These are phyloP conservation scores for Myochromella boudieri DNA, from an alignment of 768 basidiomycete species.

Conservation along the genomic window DNA sequence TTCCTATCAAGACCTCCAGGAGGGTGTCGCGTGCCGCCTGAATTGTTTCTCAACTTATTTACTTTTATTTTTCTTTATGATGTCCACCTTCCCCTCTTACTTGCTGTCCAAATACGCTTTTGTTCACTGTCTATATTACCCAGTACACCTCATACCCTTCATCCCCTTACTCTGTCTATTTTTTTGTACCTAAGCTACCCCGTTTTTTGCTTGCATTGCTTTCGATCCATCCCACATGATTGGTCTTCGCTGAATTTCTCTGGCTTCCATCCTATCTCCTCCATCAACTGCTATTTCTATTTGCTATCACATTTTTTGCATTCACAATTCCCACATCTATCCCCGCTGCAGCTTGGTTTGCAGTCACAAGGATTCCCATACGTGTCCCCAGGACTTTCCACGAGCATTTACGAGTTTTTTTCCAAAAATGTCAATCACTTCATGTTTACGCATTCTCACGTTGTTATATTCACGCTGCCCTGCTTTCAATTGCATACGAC, in stretches of 20 bases:
- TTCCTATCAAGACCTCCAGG: conserved; percentile 59
- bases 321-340: conserved; percentile 1
- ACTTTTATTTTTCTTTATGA: conserved; percentile 4
- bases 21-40: conserved; percentile 44
- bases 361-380: conserved; percentile 2
- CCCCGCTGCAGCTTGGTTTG: conserved; percentile 4
- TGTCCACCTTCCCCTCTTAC: neutral
- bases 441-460: conserved; percentile 6
- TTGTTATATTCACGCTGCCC: conserved; percentile 2
- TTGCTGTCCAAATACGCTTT: conserved; percentile 3
- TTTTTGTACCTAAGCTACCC: too few relatives aligned
- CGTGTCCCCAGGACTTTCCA: too few relatives aligned
- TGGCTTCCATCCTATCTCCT: conserved; percentile 1
- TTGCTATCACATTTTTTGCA: conserved; percentile 14
- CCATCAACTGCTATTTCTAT: conserved; percentile 10
- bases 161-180: neutral
- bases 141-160: neutral
- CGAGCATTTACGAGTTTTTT: neutral
- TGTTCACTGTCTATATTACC: neutral
- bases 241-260: neutral
- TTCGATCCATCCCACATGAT: conserved; percentile 2
- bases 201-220: conserved; percentile 6
- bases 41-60: conserved; percentile 11
- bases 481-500: conserved; percentile 2
- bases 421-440: conserved; percentile 1